These are phyloP conservation scores for Termitomyces sp. DNA, from an alignment of 768 basidiomycete species.

Conservation along the genomic window DNA sequence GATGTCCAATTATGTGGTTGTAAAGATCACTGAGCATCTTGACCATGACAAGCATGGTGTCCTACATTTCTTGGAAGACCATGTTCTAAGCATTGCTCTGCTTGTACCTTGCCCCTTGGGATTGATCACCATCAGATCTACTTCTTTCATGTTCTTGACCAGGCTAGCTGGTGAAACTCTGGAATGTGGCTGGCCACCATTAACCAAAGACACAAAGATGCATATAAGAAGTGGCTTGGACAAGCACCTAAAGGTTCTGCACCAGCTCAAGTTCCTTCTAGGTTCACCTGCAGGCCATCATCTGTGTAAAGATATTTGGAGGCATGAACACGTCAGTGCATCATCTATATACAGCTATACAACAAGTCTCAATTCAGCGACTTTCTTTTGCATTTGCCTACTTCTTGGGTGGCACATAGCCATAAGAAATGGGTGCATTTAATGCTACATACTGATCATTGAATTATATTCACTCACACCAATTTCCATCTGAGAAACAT, in stretches of 20 bases:
- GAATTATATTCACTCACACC: slow-evolving; percentile 32
- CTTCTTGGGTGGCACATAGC: not conserved
- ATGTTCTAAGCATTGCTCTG: not conserved
- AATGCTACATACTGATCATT: slow-evolving; percentile 12
- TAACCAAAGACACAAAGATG: not conserved
- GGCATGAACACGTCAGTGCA: not conserved
- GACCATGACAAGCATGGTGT: not conserved
- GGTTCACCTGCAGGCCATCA: not conserved
- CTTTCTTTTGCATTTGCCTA: slow-evolving; percentile 2
- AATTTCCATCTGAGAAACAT: slow-evolving; percentile 39
- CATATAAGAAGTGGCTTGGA: not conserved
- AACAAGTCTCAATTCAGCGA: slow-evolving; percentile 13
- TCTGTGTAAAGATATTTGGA: not conserved
- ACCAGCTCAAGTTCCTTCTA: not conserved
- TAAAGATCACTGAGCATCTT: not conserved
- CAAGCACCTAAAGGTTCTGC: not conserved
- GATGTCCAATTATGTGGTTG: not conserved
- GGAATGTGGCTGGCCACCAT: not conserved
- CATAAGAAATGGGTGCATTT: not conserved
- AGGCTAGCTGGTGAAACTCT: slow-evolving; percentile 2
- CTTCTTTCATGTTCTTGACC: slow-evolving; percentile 7
- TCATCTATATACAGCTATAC: slow-evolving; percentile 5
- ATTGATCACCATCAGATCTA: not conserved
- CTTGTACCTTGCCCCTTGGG: not conserved
- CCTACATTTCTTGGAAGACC: not conserved